These are phyloP conservation scores for Fusarium temperatum DNA, from an alignment of 2,329 filamentous ascomycete species.

Conservation along the genomic window DNA sequence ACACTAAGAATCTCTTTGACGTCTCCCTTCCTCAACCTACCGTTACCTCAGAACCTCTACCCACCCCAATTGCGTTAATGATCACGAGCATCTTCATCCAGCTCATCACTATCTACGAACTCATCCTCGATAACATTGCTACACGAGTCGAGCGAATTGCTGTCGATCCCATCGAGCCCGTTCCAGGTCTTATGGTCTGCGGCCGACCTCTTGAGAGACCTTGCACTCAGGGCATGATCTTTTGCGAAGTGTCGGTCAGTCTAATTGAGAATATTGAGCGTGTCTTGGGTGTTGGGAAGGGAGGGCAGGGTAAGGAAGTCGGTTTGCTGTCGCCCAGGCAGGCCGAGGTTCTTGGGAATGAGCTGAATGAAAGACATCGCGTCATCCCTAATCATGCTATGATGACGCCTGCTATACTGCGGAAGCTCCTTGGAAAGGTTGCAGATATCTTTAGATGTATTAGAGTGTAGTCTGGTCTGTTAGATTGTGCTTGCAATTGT, in stretches of 20 bases:
- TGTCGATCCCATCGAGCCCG: rapidly evolving
- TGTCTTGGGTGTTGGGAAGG: not conserved
- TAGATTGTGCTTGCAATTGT: rapidly evolving
- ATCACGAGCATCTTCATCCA: not conserved
- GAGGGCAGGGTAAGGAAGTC: no score
- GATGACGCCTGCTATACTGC: not conserved
- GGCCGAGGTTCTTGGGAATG: not conserved
- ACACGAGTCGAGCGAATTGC: not conserved
- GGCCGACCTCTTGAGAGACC: not conserved
- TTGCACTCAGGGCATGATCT: not conserved
- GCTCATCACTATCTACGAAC: not conserved
- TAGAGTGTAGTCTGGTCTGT: rapidly evolving
- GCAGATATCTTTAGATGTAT: not conserved
- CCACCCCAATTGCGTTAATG: rapidly evolving
- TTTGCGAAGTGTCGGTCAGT: not conserved
- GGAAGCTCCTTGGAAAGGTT: not conserved
- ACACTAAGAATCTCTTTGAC: rapidly evolving
- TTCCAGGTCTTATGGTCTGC: not conserved
- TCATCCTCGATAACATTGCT: not conserved
- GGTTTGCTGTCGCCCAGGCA: not conserved
- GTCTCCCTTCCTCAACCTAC: not conserved
- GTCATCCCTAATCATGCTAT: not conserved
- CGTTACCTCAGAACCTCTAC: not conserved
- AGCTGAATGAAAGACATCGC: not conserved
- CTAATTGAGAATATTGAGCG: not conserved